These are phyloP conservation scores for Mercurialis annua DNA, from an alignment of 345 rosid genomes.

Conservation along the genomic window DNA sequence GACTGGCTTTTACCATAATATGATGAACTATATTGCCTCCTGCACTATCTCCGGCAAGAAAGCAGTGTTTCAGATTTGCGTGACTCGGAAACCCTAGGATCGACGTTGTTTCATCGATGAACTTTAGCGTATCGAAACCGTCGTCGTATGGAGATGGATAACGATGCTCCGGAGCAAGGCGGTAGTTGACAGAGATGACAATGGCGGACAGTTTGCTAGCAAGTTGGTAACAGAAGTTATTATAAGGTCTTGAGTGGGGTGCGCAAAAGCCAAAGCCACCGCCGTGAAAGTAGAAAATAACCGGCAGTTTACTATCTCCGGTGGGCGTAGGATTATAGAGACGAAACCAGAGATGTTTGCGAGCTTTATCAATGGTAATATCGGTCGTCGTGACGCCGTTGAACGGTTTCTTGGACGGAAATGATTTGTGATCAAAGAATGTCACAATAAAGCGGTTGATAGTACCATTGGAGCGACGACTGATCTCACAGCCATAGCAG, in stretches of 20 bases:
- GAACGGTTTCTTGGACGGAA: slow-evolving; percentile 1
- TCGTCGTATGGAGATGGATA: slow-evolving; percentile 35
- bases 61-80: neutral
- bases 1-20: neutral
- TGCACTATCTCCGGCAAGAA: slow-evolving; percentile 19
- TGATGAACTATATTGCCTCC: slow-evolving; percentile 18
- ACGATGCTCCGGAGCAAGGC: slow-evolving; percentile 34
- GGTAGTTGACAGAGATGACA: slow-evolving; percentile 33
- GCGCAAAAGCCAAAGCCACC: slow-evolving; percentile 29
- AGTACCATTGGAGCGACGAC: neutral
- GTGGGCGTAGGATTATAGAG: slow-evolving; percentile 21
- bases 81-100: neutral
- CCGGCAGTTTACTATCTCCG: slow-evolving; percentile 14
- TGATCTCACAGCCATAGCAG: neutral
- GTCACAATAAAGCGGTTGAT: slow-evolving; percentile 6
- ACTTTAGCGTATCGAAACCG: slow-evolving; percentile 21
- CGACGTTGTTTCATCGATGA: neutral
- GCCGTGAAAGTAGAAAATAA: slow-evolving; percentile 38
- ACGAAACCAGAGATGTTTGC: slow-evolving; percentile 31
- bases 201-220: slow-evolving; percentile 18
- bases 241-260: slow-evolving; percentile 21
- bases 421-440: slow-evolving; percentile 6
- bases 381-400: neutral
- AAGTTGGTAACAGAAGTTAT: slow-evolving; percentile 24
- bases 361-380: neutral